phyloP scores from a whole-genome alignment of 2,329 filamentous ascomycete genomes.

The Colletotrichum nymphaeae region DNA sequence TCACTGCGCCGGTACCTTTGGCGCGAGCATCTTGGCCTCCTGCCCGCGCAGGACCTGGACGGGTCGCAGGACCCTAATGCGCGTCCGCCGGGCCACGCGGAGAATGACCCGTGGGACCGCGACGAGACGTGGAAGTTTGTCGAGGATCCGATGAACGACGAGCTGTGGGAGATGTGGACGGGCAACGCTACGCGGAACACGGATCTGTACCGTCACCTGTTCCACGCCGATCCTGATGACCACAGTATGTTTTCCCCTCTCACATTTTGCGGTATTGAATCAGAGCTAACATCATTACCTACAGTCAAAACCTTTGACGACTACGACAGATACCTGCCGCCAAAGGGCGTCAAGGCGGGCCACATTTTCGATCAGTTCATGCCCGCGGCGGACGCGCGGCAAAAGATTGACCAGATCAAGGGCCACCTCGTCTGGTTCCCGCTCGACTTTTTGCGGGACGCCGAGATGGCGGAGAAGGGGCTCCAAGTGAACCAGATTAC shows the following conservation, averaged over 20 bases:
- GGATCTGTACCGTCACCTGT: constrained; percentile 79
- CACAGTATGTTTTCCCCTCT: constrained; percentile 63
- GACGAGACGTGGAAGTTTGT: constrained; percentile 75
- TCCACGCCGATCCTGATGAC: constrained; percentile 91
- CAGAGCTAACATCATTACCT: constrained; percentile 28
- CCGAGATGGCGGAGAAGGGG: constrained; percentile 89
- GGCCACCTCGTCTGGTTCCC: constrained; percentile 95
- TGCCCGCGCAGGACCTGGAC: constrained; percentile 79
- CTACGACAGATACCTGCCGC: constrained; percentile 82
- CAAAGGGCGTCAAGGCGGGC: constrained; percentile 79
- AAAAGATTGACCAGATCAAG: constrained; percentile 82
- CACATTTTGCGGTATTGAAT: constrained; percentile 2
- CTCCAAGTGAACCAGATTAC: constrained; percentile 88
- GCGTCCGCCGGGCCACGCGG: constrained; percentile 74
- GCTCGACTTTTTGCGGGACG: constrained; percentile 85
- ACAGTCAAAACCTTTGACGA: constrained; percentile 88
- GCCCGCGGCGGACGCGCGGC: constrained; percentile 77
- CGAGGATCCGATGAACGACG: constrained; percentile 75
- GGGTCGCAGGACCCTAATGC: constrained; percentile 77
- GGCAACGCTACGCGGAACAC: constrained; percentile 77
- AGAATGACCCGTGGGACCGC: constrained; percentile 71
- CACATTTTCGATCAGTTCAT: constrained; percentile 88
- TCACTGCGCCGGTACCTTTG: constrained; percentile 86
- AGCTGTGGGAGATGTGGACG: constrained; percentile 78
- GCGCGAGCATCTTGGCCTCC: constrained; percentile 89